phyloP scores from a whole-genome alignment of 2,329 filamentous ascomycete species.

The Aureobasidium sp. region DNA sequence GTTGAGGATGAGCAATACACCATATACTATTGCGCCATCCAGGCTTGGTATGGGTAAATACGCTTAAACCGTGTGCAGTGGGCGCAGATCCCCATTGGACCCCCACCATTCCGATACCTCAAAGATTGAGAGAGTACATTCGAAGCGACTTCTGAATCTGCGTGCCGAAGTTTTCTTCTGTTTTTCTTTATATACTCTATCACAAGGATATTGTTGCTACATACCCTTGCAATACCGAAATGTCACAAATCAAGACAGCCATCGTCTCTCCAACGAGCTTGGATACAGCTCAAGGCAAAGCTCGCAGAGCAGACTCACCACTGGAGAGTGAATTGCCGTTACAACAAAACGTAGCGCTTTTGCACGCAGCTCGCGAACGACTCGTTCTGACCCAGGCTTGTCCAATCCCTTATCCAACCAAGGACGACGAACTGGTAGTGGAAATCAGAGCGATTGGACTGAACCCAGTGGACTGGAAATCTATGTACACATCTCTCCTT shows the following conservation, averaged over 20 bases:
- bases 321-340: neutral
- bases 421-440: conserved; percentile 50
- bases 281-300: neutral
- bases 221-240: neutral
- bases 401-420: neutral
- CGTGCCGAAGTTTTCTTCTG: neutral
- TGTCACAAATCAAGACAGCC: neutral
- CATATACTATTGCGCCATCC: neutral
- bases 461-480: conserved; percentile 72
- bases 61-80: neutral
- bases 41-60: neutral
- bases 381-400: neutral
- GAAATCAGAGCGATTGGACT: conserved; percentile 57
- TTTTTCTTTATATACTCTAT: neutral
- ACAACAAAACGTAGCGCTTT: neutral
- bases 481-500: conserved; percentile 46
- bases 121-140: neutral
- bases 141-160: neutral
- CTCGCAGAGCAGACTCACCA: neutral
- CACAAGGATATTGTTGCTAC: neutral
- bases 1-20: conserved; percentile 1
- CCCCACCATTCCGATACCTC: neutral
- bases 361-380: neutral
- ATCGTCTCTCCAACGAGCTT: neutral
- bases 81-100: neutral